A percentile compares a stretch with the other conserved stretches of the same genome.
phyloP scores from a whole-genome alignment of 768 basidiomycete species.

The Phallus indusiatus region DNA sequence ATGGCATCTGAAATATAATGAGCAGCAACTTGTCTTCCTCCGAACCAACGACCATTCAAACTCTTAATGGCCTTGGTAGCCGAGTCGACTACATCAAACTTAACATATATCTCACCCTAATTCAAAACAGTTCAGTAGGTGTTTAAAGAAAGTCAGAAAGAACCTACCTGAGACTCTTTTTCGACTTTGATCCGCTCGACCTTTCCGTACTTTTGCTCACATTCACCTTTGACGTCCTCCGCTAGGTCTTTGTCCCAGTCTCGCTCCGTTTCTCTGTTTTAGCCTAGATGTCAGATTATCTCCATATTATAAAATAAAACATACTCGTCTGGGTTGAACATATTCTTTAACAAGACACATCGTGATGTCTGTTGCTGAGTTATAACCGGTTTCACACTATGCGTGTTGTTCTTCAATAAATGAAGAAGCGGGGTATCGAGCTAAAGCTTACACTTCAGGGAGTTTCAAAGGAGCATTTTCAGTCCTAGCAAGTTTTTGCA shows the following conservation, averaged over 20 bases:
- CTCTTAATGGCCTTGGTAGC: constrained; percentile 82
- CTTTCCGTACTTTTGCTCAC: constrained; percentile 80
- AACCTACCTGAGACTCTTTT: constrained; percentile 79
- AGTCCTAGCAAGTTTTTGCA: constrained; percentile 99
- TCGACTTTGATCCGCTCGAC: constrained; percentile 88
- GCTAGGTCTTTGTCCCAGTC: constrained; percentile 97
- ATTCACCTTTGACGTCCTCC: constrained; percentile 94
- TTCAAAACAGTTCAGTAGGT: background rate
- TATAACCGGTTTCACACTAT: constrained; percentile 67
- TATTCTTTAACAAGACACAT: constrained; percentile 83
- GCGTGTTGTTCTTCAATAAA: constrained; percentile 9
- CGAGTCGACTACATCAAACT: constrained; percentile 70
- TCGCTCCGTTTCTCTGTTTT: constrained; percentile 76
- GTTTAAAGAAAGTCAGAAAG: background rate
- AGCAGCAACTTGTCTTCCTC: constrained; percentile 81
- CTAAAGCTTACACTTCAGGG: constrained; percentile 47
- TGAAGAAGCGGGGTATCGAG: background rate
- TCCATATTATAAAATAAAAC: constrained; percentile 20
- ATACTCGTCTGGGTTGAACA: constrained; percentile 97
- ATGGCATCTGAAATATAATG: constrained; percentile 88
- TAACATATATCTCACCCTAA: constrained; percentile 95
- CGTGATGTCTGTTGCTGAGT: constrained; percentile 83
- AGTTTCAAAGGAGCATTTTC: constrained; percentile 51
- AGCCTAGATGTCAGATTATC: background rate
- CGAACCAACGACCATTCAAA: constrained; percentile 95